Evolutionary conservation across 2,329 filamentous ascomycete species (phyloP), one percentile per base, ranked within the genome.

Genomic region (Dactylellina parvicollis): DNA sequence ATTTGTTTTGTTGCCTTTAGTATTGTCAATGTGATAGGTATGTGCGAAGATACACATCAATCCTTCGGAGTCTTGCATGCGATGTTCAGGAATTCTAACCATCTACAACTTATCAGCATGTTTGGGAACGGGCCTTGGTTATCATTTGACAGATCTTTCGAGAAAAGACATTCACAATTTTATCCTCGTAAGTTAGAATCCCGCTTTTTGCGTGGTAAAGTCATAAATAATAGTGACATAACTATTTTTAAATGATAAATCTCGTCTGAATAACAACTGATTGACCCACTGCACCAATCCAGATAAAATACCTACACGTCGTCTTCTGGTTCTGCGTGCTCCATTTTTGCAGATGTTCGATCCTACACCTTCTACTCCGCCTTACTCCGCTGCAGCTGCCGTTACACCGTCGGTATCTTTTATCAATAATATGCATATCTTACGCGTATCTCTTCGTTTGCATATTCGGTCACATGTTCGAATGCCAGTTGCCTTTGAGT

Each of bases 301-400:
- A 69, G 64, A 62, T 71, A 24, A 59, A 71, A 34, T 71, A 56
- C 24, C 20, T 71, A 9, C 66, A 71, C 26, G 47, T 60, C n/a
- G 44, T 62, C 16, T 49, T 62, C 32, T 71, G 66, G 66, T 56
- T 62, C 26, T 36, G 28, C 12, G 59, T 60, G 3, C 18, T 71
- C n/a, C 66, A 71, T 24, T 62, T 71, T 38, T 60, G 54, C 30
- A 36, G 66, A 28, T 54, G 50, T 26, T 71, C 36, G 5, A 38
- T 71, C 24, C 56, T 71, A n/a, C 66, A 71, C 10, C 57, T 71
- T 1, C 47, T 71, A 1, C 66, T 71, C 18, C 36, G 66, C 4
- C 56, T 71, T 8, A 71, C 66, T 1, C 56, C 66, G 26, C n/a
- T 38, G 1, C 57, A 61, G 24, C 36, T 60, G 26, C 44, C 42